These are phyloP conservation scores for Haplosporangium sp. DNA, from an alignment of 371 early-diverging fungal genomes.

Conservation along the genomic window DNA sequence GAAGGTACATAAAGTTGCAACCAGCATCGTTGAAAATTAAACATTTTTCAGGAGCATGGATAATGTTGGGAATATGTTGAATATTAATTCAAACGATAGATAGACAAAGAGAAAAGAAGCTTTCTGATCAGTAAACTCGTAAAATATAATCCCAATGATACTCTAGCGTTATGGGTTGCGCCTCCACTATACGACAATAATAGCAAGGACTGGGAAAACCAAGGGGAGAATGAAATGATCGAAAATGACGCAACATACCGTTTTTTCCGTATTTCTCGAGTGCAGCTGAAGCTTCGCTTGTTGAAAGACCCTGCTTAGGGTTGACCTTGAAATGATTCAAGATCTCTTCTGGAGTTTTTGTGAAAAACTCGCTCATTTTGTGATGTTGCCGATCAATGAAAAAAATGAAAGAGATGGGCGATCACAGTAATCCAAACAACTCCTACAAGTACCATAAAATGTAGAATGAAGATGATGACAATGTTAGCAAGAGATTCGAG, in stretches of 20 bases:
- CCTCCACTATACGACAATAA: background rate
- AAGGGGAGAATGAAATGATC: background rate
- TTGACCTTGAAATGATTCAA: conserved; percentile 74
- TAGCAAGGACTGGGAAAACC: background rate
- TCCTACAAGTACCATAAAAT: background rate
- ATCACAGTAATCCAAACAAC: background rate
- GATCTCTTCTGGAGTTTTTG: conserved; percentile 75
- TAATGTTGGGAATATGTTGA: background rate
- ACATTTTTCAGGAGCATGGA: conserved; percentile 1
- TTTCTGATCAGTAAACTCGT: background rate
- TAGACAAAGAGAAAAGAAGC: background rate
- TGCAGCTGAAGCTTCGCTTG: conserved; percentile 66
- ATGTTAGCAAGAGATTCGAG: conserved; percentile 1
- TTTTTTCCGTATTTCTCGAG: conserved; percentile 77
- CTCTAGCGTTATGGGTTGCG: background rate
- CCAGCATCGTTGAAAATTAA: conserved; percentile 5
- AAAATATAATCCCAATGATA: background rate
- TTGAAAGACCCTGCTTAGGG: conserved; percentile 68
- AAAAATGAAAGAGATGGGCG: background rate
- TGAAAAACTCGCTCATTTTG: conserved; percentile 77
- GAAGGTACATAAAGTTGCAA: background rate
- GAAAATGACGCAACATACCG: conserved; percentile 62
- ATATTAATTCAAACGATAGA: too few species aligned
- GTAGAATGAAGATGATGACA: background rate
- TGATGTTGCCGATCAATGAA: background rate